A percentile compares a stretch with the other conserved stretches of the same genome.
Evolutionary conservation across 2,329 filamentous ascomycete species (phyloP).

Genomic region (Hypoxylon sp.): DNA sequence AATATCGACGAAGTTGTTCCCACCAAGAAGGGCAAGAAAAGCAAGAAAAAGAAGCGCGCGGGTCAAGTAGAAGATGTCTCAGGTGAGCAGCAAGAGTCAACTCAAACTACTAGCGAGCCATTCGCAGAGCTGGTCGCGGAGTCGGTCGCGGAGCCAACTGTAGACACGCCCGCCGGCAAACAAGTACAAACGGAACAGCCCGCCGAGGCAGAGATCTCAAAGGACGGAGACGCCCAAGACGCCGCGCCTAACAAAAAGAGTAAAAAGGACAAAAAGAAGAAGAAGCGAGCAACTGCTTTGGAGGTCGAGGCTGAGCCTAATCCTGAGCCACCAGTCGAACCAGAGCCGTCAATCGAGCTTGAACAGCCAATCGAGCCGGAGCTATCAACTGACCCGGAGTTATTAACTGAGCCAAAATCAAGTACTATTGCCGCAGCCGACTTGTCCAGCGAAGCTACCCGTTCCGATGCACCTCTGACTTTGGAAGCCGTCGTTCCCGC

Average conservation of each 20-base stretch:
- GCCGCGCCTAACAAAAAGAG: constrained; percentile 36
- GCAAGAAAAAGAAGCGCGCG: constrained; percentile 49
- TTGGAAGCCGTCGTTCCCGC: constrained; percentile 11
- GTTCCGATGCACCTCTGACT: neutral
- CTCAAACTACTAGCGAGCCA: constrained; percentile 5
- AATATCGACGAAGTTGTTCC: constrained; percentile 22
- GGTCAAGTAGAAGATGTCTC: constrained; percentile 18
- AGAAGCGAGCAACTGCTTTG: constrained; percentile 30
- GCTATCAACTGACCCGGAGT: too few species aligned
- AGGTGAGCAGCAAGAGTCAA: constrained; percentile 12
- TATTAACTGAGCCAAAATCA: constrained; percentile 28
- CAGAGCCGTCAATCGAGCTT: constrained; percentile 27
- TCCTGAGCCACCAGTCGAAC: constrained; percentile 17
- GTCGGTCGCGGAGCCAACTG: neutral
- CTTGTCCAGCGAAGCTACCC: constrained; percentile 7
- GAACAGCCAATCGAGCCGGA: constrained; percentile 17
- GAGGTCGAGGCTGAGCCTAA: constrained; percentile 20
- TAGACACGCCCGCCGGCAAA: neutral
- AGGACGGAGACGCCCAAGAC: constrained; percentile 28
- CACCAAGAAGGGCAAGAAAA: constrained; percentile 46
- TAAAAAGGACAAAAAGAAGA: constrained; percentile 53
- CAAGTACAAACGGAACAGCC: constrained; percentile 7
- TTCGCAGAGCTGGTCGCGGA: neutral
- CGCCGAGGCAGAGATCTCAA: constrained; percentile 12
- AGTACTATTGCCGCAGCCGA: constrained; percentile 31